Conservation (phyloP, 2,329 filamentous ascomycete species). For the Metarhizium guizhouense region DNA sequence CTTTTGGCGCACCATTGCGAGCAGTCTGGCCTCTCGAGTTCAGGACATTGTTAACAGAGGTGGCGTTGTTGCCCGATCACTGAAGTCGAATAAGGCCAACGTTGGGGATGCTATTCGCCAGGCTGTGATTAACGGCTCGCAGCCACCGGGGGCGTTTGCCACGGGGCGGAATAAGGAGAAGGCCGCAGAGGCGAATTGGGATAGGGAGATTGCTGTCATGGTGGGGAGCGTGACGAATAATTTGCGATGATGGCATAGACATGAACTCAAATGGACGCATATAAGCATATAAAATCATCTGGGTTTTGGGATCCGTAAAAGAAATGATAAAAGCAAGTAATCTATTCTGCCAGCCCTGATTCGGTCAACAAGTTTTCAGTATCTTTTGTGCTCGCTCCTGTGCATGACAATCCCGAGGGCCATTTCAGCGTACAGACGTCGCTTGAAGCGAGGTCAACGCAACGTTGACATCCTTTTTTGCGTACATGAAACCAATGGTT, state of each 20-base stretch:
- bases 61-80: slow-evolving; percentile 72
- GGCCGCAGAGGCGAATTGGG: slow-evolving; percentile 55
- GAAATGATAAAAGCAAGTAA: no score
- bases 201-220: slow-evolving; percentile 92
- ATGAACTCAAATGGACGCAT: background rate
- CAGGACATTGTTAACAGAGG: slow-evolving; percentile 78
- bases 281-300: background rate
- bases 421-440: no score
- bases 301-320: no score
- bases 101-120: slow-evolving; percentile 73
- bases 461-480: no score
- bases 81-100: slow-evolving; percentile 64
- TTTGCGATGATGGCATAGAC: slow-evolving; percentile 27
- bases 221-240: slow-evolving; percentile 68
- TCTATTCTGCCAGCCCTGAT: no score
- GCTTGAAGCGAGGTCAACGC: no score
- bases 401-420: no score
- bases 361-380: no score
- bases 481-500: no score
- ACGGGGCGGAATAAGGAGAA: slow-evolving; percentile 35
- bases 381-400: no score
- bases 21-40: slow-evolving; percentile 65
- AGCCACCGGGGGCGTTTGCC: slow-evolving; percentile 49
- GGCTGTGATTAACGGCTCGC: slow-evolving; percentile 71
- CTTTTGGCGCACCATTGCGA: slow-evolving; percentile 87